Evolutionary conservation across 306 rosid genomes (phyloP), one percentile per base, ranked within the genome.

Genomic region (Quercus cerris): DNA sequence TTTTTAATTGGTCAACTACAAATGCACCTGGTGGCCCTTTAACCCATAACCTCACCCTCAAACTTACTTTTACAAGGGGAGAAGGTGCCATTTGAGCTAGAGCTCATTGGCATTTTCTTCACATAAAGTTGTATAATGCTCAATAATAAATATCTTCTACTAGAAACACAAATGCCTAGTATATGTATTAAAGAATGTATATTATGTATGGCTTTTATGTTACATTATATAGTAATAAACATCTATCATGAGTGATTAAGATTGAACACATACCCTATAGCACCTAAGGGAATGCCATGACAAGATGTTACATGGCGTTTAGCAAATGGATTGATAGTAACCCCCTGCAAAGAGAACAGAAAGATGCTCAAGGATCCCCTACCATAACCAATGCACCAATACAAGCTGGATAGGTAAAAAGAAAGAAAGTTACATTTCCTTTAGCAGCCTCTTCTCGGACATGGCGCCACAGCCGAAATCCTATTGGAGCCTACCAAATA

Each of bases 211-310:
- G 17, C 27, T 59, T 59, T 59, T 59, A 9, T 22, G 67, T 59
- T 9, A 59, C 67, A 59, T 23, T 1, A 23, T 22, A 59, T 59
- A 28, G 64, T 51, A 72, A 54, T 75, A 74, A 72, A 23, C 74
- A 81, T 61, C 75, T 20, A 9, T 31, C 33, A 19, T 58, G 77
- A 17, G 71, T 12, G 10, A 41, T 33, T 75, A 49, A 51, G 44
- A 80, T 74, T 71, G 76, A 72, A 76, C 63, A 85, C 88, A 59
- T 85, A 89, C 98, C 98, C 98, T 75, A 94, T 83, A 54, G 97
- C 98, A 76, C 98, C 98, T 70, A 94, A 76, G 72, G 98, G 98
- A 71, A 92, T 88, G 66, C 91, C 97, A 61, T 94, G 97, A 86
- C 55, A 67, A 80, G 89, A 88, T 63, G 97, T 90, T 70, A 84